Conservation (phyloP, 805 yeast species). For the Metschnikowia reukaufii region DNA sequence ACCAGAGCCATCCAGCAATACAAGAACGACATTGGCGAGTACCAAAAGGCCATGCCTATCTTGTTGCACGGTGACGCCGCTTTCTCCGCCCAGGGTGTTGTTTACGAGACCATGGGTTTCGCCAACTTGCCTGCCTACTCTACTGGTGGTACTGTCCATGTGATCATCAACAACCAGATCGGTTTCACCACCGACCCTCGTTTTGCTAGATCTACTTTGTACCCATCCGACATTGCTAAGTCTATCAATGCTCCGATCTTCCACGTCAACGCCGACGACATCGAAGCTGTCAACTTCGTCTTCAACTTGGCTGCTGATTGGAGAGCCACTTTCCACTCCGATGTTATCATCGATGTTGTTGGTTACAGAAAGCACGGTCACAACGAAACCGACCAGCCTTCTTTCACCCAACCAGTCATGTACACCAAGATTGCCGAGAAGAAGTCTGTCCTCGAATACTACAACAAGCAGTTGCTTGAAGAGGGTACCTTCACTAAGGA, state of each 20-base stretch:
- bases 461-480: slow-evolving; percentile 70
- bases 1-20: slow-evolving; percentile 93
- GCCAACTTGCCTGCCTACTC: slow-evolving; percentile 89
- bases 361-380: slow-evolving; percentile 99
- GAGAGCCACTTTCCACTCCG: slow-evolving; percentile 96
- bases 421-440: slow-evolving; percentile 87
- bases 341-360: slow-evolving; percentile 93
- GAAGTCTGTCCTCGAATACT: slow-evolving; percentile 84
- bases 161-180: slow-evolving; percentile 96
- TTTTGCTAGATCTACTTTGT: slow-evolving; percentile 95
- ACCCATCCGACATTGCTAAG: slow-evolving; percentile 97
- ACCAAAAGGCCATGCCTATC: slow-evolving; percentile 85
- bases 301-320: slow-evolving; percentile 98
- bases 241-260: slow-evolving; percentile 96
- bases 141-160: slow-evolving; percentile 97
- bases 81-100: slow-evolving; percentile 98
- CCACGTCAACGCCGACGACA: slow-evolving; percentile 99
- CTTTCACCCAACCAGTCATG: slow-evolving; percentile 98
- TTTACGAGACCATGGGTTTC: slow-evolving; percentile 97
- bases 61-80: slow-evolving; percentile 99
- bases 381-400: slow-evolving; percentile 99
- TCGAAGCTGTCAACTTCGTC: slow-evolving; percentile 86
- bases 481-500: slow-evolving; percentile 89
- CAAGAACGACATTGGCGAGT: slow-evolving; percentile 81
- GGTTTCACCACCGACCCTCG: slow-evolving; percentile 99